These are phyloP conservation scores for Tarenaya hassleriana DNA, from an alignment of 345 rosid genomes.

Conservation along the genomic window DNA sequence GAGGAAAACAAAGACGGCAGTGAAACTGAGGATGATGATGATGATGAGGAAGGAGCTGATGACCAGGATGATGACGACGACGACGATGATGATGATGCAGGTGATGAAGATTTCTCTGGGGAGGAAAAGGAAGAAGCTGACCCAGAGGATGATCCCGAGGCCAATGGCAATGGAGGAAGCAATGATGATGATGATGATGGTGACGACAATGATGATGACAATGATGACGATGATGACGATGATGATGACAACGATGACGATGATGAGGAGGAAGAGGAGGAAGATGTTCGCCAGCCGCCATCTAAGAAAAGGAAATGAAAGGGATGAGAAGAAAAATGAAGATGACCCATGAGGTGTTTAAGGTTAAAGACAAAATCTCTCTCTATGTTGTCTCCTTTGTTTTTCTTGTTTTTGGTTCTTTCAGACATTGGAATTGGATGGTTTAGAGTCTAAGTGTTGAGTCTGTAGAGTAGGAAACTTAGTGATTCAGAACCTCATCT, in stretches of 20 bases:
- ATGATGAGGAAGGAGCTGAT: slow-evolving; percentile 20
- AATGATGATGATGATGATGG: slow-evolving; percentile 46
- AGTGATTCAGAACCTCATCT: too few species aligned
- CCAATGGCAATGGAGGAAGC: slow-evolving; percentile 48
- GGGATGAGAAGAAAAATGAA: slow-evolving; percentile 1
- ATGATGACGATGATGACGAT: slow-evolving; percentile 29
- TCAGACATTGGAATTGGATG: not conserved
- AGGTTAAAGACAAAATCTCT: not conserved
- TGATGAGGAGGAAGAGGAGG: slow-evolving; percentile 39
- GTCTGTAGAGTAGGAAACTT: too few species aligned
- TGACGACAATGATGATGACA: slow-evolving; percentile 32
- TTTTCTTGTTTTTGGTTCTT: too few species aligned
- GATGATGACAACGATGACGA: slow-evolving; percentile 32
- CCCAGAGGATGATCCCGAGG: slow-evolving; percentile 53
- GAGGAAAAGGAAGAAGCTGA: slow-evolving; percentile 49
- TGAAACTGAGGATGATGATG: slow-evolving; percentile 45
- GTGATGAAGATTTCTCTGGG: slow-evolving; percentile 48
- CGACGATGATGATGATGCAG: slow-evolving; percentile 37
- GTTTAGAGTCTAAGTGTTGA: too few species aligned
- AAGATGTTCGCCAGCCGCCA: slow-evolving; percentile 47
- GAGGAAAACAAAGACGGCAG: slow-evolving; percentile 50
- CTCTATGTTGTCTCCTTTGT: slow-evolving; percentile 2
- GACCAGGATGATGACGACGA: slow-evolving; percentile 37
- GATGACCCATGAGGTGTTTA: not conserved
- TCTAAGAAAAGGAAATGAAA: slow-evolving; percentile 57